These are phyloP conservation scores for Mucor piriformis DNA, from an alignment of 371 early-diverging fungal genomes.

Conservation along the genomic window DNA sequence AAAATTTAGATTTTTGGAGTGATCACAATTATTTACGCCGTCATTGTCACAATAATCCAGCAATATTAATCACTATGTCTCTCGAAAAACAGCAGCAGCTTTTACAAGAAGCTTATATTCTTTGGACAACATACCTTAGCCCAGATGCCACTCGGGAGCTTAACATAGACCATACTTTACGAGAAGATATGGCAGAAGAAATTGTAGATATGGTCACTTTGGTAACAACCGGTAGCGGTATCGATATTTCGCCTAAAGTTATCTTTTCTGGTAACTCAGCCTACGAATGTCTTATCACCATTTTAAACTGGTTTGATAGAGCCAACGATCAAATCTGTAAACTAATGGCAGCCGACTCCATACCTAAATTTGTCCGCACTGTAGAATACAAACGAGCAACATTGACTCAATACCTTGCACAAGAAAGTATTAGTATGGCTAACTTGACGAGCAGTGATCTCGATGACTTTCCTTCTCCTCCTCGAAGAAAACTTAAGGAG, in stretches of 20 bases:
- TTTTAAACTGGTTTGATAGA: constrained; percentile 56
- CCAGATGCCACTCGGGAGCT: constrained; percentile 42
- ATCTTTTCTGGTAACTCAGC: constrained; percentile 11
- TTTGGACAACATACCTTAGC: constrained; percentile 53
- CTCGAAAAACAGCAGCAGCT: constrained; percentile 22
- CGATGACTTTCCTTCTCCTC: constrained; percentile 22
- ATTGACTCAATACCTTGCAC: neutral
- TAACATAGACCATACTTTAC: constrained; percentile 40
- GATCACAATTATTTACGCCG: constrained; percentile 37
- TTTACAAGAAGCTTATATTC: constrained; percentile 48
- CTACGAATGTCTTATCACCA: constrained; percentile 9
- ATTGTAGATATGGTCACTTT: constrained; percentile 30
- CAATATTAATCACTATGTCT: neutral
- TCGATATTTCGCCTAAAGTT: neutral
- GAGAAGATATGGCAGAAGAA: constrained; percentile 30
- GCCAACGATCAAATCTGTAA: constrained; percentile 61
- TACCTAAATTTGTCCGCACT: constrained; percentile 66
- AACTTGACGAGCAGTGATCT: constrained; percentile 1
- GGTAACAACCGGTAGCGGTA: neutral
- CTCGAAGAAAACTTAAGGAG: constrained; percentile 17
- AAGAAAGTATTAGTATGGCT: neutral
- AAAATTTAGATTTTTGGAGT: constrained; percentile 60
- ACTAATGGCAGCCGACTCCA: constrained; percentile 63
- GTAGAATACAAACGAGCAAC: constrained; percentile 39
- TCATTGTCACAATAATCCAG: neutral